Base-by-base conservation (phyloP, 1,284 basidiomycete genomes). In the Violaceomyces palustris region DNA sequence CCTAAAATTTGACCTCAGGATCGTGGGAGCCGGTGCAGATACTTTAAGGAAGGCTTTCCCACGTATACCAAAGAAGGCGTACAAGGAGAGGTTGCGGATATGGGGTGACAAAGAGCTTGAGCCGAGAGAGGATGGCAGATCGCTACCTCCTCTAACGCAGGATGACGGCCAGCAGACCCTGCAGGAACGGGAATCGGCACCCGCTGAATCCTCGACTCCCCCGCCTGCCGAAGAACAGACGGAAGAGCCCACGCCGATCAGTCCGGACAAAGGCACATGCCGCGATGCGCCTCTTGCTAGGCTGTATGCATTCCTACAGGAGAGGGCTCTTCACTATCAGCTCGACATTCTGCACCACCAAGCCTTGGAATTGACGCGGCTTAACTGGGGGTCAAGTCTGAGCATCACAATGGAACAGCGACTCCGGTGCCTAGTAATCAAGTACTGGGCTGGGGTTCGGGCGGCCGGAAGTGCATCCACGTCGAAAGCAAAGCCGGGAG, bases 271-370 rank as follows among this genome's bases (percentile, higher is more conserved):
- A n/a, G n/a, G n/a, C n/a, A n/a, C n/a, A n/a, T n/a, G n/a, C n/a
- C n/a, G 46, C 5, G 65, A 65, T 19, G 48, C 55, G 4, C 60
- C 66, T 12, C 34, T 64, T 3, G 29, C 50, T 8, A 34, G 57
- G 14, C 51, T 69, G 18, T 68, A 61, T 36, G 43, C 58, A 15
- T 59, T 69, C 39, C 39, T 72, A 15, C 61, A 61, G 35, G 61
- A 67, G 43, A 57, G 65, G 18, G 50, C 70, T 2, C 45, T 71
- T 8, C 54, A 68, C 25, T 68, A 71, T 24, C 69, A 66, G 42
- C 53, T 73, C 29, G 62, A 68, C 33, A 70, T 72, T 28, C 35
- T 73, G 21, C 46, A 62, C 15, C 57, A 58, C 22, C 70, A 73
- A 37, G 56, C 64, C 0, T 45, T 57, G 33, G 56, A 66, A 27